These are phyloP conservation scores for Fraxinus excelsior DNA, from an alignment of 257 asterid genomes.

Conservation along the genomic window DNA sequence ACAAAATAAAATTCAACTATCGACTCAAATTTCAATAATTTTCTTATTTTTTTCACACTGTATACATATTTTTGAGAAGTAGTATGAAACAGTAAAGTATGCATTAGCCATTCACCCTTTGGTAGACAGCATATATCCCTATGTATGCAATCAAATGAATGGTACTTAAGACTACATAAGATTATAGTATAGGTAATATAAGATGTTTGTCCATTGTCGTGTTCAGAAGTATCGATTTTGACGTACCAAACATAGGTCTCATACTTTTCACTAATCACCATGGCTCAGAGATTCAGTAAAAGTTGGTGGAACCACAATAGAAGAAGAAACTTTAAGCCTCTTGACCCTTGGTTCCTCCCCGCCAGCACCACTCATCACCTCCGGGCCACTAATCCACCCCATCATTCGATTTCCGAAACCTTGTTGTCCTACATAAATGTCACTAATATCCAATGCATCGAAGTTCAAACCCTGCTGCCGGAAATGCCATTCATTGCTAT, in stretches of 20 bases:
- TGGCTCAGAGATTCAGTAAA: conserved; percentile 47
- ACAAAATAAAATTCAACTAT: no score
- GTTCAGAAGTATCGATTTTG: background rate
- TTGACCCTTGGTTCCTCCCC: conserved; percentile 57
- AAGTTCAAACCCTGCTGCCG: conserved; percentile 43
- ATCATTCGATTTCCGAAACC: conserved; percentile 42
- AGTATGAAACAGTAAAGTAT: no score
- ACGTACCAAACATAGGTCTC: background rate
- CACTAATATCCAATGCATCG: conserved; percentile 58
- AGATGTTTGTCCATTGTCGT: background rate
- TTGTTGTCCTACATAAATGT: conserved; percentile 30
- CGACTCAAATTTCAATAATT: no score
- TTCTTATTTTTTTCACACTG: no score
- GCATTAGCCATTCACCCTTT: no score
- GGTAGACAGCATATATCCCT: background rate
- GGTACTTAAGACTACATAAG: background rate
- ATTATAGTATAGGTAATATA: background rate
- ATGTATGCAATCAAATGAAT: no score
- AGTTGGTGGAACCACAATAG: conserved; percentile 75
- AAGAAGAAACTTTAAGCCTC: conserved; percentile 80
- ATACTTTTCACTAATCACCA: background rate
- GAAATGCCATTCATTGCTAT: conserved; percentile 54
- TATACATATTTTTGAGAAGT: no score
- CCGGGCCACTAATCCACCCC: conserved; percentile 74
- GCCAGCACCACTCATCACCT: conserved; percentile 32